These are phyloP conservation scores for Beauveria asiatica DNA, from an alignment of 2,329 filamentous ascomycete genomes.

Conservation along the genomic window DNA sequence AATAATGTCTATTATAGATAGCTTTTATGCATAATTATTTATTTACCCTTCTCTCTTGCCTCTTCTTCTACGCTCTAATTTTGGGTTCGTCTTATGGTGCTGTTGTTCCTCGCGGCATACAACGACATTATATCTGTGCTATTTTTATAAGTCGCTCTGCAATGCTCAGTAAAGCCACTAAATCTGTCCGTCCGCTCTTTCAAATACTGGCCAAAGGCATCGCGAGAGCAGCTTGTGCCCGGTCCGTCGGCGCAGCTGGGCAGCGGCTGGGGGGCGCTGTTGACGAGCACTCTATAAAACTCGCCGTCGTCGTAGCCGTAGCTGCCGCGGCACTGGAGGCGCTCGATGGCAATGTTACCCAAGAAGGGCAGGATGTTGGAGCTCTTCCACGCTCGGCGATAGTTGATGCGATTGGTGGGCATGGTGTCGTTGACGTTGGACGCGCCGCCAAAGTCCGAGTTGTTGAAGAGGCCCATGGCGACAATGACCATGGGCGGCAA, in stretches of 20 bases:
- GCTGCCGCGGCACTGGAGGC: slow-evolving; percentile 50
- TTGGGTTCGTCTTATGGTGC: slow-evolving; percentile 15
- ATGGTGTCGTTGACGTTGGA: slow-evolving; percentile 52
- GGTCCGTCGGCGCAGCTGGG: slow-evolving; percentile 35
- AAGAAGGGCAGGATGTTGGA: slow-evolving; percentile 57
- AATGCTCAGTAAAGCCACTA: slow-evolving; percentile 31
- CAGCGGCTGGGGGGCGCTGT: slow-evolving; percentile 34
- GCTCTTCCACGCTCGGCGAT: slow-evolving; percentile 54
- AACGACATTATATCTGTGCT: slow-evolving; percentile 27
- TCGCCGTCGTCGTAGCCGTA: slow-evolving; percentile 46
- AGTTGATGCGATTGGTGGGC: slow-evolving; percentile 54
- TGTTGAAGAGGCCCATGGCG: slow-evolving; percentile 62
- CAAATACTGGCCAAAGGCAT: slow-evolving; percentile 31
- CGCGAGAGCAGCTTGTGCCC: slow-evolving; percentile 33
- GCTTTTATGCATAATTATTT: not conserved
- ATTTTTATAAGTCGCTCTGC: slow-evolving; percentile 24
- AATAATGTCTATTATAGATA: slow-evolving; percentile 2
- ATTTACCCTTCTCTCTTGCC: not conserved
- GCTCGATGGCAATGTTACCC: slow-evolving; percentile 58
- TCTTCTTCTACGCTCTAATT: not conserved
- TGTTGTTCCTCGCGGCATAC: slow-evolving; percentile 23
- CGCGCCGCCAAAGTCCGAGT: slow-evolving; percentile 46
- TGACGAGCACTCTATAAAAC: slow-evolving; percentile 37
- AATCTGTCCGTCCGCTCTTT: slow-evolving; percentile 29
- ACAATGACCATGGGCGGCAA: slow-evolving; percentile 58